Evolutionary conservation across 1,284 basidiomycete species (phyloP), one percentile per base, ranked within the genome.

Genomic region (Coniophora puteana): DNA sequence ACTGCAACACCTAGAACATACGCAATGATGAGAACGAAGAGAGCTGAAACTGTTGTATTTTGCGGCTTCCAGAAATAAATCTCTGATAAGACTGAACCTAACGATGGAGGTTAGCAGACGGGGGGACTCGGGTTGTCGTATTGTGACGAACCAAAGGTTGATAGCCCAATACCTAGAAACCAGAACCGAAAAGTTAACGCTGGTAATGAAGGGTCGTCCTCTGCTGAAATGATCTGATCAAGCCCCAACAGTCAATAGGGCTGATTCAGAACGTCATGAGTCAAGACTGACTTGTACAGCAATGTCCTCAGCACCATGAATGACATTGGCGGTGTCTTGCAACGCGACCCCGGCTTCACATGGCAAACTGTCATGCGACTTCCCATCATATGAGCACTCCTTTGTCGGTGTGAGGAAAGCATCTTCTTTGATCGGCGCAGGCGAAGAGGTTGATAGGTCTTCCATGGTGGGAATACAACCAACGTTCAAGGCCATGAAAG

Each of bases 1-100:
- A 77, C 74, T 2, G 66, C 68, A 8, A 71, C 74, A 14, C 79
- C 79, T 8, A 80, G 60, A 5, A 80, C 71, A 51, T 81, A 81
- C 1, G 77, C 74, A 36, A 80, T 74, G 46, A 82, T 74, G 14
- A 80, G 62, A 44, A 74, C 72, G 56, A 82, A 76, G 5, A 80
- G 62, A 44, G 78, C 74, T 8, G 76, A 76, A 3, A 82, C 73
- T 0, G 65, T 62, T 1, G 78, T 78, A 49, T 77, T 76, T 58
- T 79, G 68, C 8, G 72, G 72, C 66, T 74, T 75, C 62, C 75
- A 77, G 5, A 71, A 76, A 47, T 75, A 76, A 40, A 76, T 76
- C 4, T 73, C 74, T 0, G 66, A 63, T 16, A 75, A 59, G 4
- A 72, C 66, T 18, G 45, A 47, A 20, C 45, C 45, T 47, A 21